A percentile compares a stretch with the other conserved stretches of the same genome.
Conservation (phyloP, 768 basidiomycete species). For the Coprinopsis cinerea region DNA sequence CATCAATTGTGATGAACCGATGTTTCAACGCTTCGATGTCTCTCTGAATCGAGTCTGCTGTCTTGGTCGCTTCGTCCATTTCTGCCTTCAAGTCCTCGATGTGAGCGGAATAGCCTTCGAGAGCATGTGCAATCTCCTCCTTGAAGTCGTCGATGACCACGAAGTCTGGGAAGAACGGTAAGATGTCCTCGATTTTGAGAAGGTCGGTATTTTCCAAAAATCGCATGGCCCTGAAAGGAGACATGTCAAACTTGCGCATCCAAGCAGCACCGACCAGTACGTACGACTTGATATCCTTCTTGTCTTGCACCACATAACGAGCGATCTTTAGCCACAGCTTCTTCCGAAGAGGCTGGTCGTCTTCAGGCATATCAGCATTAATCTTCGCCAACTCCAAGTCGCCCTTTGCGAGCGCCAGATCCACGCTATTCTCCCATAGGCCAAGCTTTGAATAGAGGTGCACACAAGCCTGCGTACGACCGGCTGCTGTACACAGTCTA, state of each 20-base stretch:
- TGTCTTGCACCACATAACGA: constrained; percentile 96
- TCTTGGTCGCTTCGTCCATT: constrained; percentile 93
- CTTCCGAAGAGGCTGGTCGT: constrained; percentile 80
- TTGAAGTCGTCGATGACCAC: constrained; percentile 99
- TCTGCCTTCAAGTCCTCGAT: constrained; percentile 87
- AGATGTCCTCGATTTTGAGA: constrained; percentile 96
- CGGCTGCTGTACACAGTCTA: constrained; percentile 80
- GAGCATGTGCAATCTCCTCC: constrained; percentile 92
- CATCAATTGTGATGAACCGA: constrained; percentile 89
- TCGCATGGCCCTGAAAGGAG: constrained; percentile 74
- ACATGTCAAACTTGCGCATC: background rate
- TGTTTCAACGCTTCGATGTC: constrained; percentile 82
- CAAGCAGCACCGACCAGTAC: constrained; percentile 22
- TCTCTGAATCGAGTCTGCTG: constrained; percentile 88
- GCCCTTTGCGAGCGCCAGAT: constrained; percentile 89
- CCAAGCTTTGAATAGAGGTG: constrained; percentile 98
- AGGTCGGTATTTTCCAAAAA: constrained; percentile 93
- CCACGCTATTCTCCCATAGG: constrained; percentile 92
- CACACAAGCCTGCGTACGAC: constrained; percentile 83
- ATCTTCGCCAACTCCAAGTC: constrained; percentile 93
- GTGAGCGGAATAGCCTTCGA: constrained; percentile 90
- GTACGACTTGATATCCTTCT: constrained; percentile 96
- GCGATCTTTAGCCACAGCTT: constrained; percentile 98
- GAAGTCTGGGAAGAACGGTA: constrained; percentile 99
- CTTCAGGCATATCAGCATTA: constrained; percentile 93